phyloP scores from a whole-genome alignment of 371 early-diverging fungal genomes.

The Cokeromyces recurvatus region DNA sequence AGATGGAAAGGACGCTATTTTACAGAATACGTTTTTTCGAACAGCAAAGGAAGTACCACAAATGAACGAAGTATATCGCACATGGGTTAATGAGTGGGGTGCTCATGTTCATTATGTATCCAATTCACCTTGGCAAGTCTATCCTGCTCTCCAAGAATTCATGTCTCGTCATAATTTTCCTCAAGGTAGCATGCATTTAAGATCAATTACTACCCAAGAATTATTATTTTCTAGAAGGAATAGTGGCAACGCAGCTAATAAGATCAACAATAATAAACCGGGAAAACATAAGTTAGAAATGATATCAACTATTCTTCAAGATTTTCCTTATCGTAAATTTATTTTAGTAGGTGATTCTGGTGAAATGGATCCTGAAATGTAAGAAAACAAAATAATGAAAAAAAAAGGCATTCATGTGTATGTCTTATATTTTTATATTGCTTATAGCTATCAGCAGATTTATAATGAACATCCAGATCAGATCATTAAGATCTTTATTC shows the following conservation, averaged over 20 bases:
- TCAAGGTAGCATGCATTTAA: constrained; percentile 40
- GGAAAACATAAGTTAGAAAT: constrained; percentile 36
- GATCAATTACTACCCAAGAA: constrained; percentile 28
- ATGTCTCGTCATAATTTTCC: constrained; percentile 32
- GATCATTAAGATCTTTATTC: constrained; percentile 63
- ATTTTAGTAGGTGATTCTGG: constrained; percentile 70
- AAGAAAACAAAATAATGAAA: too few species aligned
- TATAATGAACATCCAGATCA: constrained; percentile 45
- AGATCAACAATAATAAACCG: constrained; percentile 23
- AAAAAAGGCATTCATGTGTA: too few species aligned
- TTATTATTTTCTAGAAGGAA: too few species aligned
- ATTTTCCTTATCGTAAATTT: constrained; percentile 60
- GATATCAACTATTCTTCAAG: constrained; percentile 27
- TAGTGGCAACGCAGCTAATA: too few species aligned
- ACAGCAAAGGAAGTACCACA: constrained; percentile 36
- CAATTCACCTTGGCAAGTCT: constrained; percentile 49
- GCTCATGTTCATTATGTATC: constrained; percentile 45
- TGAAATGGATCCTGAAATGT: constrained; percentile 65
- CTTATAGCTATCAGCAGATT: constrained; percentile 39
- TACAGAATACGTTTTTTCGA: constrained; percentile 42
- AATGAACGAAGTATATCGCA: constrained; percentile 34
- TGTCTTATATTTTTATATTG: background rate
- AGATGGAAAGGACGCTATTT: constrained; percentile 39
- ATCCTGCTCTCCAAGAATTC: constrained; percentile 36
- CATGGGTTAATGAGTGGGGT: constrained; percentile 31